phyloP scores from a whole-genome alignment of 805 yeast species.

The Yarrowia hollandica region DNA sequence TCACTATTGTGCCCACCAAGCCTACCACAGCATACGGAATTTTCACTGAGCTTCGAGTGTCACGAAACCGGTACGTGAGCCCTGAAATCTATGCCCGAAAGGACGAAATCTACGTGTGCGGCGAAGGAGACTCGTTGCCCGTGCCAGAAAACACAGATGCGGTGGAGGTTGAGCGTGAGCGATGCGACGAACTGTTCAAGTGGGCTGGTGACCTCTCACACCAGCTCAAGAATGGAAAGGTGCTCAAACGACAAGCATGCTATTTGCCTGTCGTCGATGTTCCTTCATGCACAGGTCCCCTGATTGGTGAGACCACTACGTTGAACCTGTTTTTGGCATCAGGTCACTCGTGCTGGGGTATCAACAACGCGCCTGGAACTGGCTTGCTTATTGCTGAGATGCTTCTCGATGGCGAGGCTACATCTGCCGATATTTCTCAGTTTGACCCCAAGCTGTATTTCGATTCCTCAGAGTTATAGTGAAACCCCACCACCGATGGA shows the following conservation, averaged over 20 bases:
- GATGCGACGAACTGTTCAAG: slow-evolving; percentile 82
- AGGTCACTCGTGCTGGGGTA: slow-evolving; percentile 99
- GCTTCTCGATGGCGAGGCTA: slow-evolving; percentile 76
- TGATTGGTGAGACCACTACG: slow-evolving; percentile 91
- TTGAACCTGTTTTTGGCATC: slow-evolving; percentile 74
- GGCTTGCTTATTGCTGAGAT: slow-evolving; percentile 92
- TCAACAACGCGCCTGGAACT: slow-evolving; percentile 95
- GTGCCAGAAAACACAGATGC: slow-evolving; percentile 94
- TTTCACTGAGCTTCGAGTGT: slow-evolving; percentile 82
- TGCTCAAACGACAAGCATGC: slow-evolving; percentile 87
- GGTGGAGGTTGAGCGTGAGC: slow-evolving; percentile 80
- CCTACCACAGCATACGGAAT: slow-evolving; percentile 92
- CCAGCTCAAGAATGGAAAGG: slow-evolving; percentile 68
- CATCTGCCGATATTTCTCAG: slow-evolving; percentile 74
- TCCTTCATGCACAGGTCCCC: slow-evolving; percentile 88
- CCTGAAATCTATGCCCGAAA: slow-evolving; percentile 95
- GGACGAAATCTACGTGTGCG: slow-evolving; percentile 95
- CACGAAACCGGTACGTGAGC: slow-evolving; percentile 60
- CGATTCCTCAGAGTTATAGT: slow-evolving; percentile 41
- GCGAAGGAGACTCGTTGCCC: slow-evolving; percentile 91
- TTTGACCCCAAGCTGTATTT: slow-evolving; percentile 86
- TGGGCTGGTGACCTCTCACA: slow-evolving; percentile 77
- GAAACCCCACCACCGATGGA: background rate
- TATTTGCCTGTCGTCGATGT: slow-evolving; percentile 92
- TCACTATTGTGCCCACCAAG: slow-evolving; percentile 78